Evolutionary conservation across 495 filamentous ascomycete genomes (phyloP).

Genomic region (Evernia prunastri): DNA sequence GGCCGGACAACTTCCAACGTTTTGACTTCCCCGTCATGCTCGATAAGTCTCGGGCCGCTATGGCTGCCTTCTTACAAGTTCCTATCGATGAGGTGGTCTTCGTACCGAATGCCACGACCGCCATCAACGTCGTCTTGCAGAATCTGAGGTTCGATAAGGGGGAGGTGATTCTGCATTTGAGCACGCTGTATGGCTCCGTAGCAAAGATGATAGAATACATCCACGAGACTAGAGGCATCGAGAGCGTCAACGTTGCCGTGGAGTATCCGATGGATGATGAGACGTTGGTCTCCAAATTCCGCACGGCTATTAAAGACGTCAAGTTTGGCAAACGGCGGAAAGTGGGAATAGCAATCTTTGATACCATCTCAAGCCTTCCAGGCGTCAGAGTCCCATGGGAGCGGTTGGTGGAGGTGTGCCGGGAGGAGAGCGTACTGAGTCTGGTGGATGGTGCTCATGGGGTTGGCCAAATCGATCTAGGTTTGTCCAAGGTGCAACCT

Average conservation of each 20-base stretch:
- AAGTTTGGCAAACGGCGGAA: constrained; percentile 37
- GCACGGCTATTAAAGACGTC: constrained; percentile 39
- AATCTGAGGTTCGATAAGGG: constrained; percentile 55
- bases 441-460: constrained; percentile 79
- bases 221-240: constrained; percentile 47
- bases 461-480: constrained; percentile 66
- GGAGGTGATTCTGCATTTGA: constrained; percentile 62
- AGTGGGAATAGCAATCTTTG: constrained; percentile 63
- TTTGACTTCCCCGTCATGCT: constrained; percentile 53
- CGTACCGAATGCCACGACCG: constrained; percentile 75
- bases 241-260: constrained; percentile 38
- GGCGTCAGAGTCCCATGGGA: constrained; percentile 78
- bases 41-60: constrained; percentile 53
- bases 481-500: constrained; percentile 56
- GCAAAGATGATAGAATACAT: constrained; percentile 64
- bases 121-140: constrained; percentile 71
- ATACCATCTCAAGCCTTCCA: constrained; percentile 67
- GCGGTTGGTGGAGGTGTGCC: constrained; percentile 52
- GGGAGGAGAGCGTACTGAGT: constrained; percentile 54
- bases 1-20: constrained; percentile 68
- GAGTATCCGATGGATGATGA: constrained; percentile 56
- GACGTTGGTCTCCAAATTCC: constrained; percentile 49
- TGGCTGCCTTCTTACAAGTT: constrained; percentile 58
- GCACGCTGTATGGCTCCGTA: constrained; percentile 70
- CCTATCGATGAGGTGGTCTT: constrained; percentile 61